Percentiles rank a stretch among this genome's conserved stretches.
phyloP scores from a whole-genome alignment of 805 yeast genomes.

The Babjeviella inositovora region DNA sequence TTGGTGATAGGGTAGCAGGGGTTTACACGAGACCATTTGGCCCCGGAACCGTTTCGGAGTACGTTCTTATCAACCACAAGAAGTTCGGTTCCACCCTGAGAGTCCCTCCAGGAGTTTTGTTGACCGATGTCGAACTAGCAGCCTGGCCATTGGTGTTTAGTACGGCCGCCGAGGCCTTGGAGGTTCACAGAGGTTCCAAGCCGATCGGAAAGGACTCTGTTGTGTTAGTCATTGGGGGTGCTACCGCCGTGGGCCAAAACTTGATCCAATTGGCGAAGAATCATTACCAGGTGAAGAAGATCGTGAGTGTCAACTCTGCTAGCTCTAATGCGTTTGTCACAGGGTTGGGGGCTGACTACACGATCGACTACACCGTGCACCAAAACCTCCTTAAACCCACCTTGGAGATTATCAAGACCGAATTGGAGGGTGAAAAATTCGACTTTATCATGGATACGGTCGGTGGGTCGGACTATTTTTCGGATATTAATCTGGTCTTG shows the following conservation, averaged over 20 bases:
- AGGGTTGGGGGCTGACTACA: conserved; percentile 38
- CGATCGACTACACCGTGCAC: conserved; percentile 38
- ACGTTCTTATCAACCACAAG: conserved; percentile 19
- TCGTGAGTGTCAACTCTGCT: conserved; percentile 42
- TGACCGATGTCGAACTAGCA: conserved; percentile 43
- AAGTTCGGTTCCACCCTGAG: conserved; percentile 14
- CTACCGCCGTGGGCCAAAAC: conserved; percentile 50
- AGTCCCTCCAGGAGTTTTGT: conserved; percentile 28
- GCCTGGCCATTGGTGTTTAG: conserved; percentile 48
- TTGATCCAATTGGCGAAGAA: conserved; percentile 40
- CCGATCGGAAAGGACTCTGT: conserved; percentile 23
- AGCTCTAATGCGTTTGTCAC: conserved; percentile 24
- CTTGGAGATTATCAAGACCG: conserved; percentile 8
- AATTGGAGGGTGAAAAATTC: conserved; percentile 24
- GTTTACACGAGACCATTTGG: conserved; percentile 5
- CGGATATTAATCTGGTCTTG: conserved; percentile 21
- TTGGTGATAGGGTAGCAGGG: conserved; percentile 15
- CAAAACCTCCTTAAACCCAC: conserved; percentile 17
- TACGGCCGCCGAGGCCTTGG: conserved; percentile 35
- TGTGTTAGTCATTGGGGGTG: conserved; percentile 58
- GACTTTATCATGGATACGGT: conserved; percentile 52
- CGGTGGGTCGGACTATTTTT: conserved; percentile 37
- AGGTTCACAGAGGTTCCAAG: conserved; percentile 11
- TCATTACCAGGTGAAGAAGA: conserved; percentile 23
- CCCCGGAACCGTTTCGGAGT: conserved; percentile 29